Conservation (phyloP, 2,329 filamentous ascomycete genomes). For the Cytospora leucostoma region DNA sequence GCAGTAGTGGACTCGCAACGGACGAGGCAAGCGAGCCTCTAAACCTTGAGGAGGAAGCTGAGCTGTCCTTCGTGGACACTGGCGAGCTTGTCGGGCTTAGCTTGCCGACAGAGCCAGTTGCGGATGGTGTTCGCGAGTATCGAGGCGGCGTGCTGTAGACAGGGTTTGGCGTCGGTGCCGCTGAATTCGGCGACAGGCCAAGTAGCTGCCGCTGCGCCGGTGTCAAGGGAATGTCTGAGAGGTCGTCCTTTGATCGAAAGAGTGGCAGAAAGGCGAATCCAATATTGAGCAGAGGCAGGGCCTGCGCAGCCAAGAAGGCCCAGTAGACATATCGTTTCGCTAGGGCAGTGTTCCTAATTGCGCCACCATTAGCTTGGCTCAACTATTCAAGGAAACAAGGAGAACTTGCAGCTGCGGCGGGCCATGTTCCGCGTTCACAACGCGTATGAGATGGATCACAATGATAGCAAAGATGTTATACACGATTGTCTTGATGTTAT, state of each 20-base stretch:
- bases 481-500: conserved; percentile 69
- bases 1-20: conserved; percentile 58
- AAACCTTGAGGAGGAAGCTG: conserved; percentile 34
- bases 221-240: conserved; percentile 88
- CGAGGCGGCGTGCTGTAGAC: conserved; percentile 83
- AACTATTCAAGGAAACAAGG: conserved; percentile 12
- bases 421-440: conserved; percentile 40
- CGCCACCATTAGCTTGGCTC: conserved; percentile 25
- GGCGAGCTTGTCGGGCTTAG: conserved; percentile 61
- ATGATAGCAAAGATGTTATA: conserved; percentile 62
- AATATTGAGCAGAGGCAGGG: conserved; percentile 71
- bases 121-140: conserved; percentile 74
- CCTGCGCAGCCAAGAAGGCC: conserved; percentile 51
- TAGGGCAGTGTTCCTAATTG: conserved; percentile 37
- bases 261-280: conserved; percentile 70
- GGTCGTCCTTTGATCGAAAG: conserved; percentile 69
- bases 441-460: conserved; percentile 39
- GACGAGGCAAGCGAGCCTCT: conserved; percentile 51
- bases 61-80: conserved; percentile 52
- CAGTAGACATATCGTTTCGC: conserved; percentile 44
- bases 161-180: conserved; percentile 66
- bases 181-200: conserved; percentile 70
- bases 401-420: conserved; percentile 43
- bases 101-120: conserved; percentile 62
- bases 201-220: conserved; percentile 84